These are phyloP conservation scores for Globisporangium sylvaticum DNA, from an alignment of 352 stramenopile genomes.

Conservation along the genomic window DNA sequence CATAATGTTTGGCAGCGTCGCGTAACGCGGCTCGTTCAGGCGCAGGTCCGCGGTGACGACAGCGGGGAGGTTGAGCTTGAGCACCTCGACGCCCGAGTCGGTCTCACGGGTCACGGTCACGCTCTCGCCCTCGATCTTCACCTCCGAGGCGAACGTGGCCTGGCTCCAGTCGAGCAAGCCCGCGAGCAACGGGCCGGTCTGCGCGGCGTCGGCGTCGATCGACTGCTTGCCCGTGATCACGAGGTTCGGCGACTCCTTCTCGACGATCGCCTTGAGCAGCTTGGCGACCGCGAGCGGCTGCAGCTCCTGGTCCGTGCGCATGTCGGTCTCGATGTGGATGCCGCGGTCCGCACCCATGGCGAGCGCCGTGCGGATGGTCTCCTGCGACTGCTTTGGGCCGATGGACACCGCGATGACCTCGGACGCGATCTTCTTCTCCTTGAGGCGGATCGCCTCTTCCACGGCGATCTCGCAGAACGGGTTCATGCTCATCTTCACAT, in stretches of 20 bases:
- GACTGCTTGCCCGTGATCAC: constrained; percentile 98
- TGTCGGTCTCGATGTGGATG: constrained; percentile 96
- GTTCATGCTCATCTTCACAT: constrained; percentile 99
- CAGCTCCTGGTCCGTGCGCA: constrained; percentile 96
- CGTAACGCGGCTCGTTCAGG: constrained; percentile 98
- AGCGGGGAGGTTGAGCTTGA: constrained; percentile 89
- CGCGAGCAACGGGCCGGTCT: constrained; percentile 94
- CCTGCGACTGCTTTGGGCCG: constrained; percentile 95
- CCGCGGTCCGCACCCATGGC: constrained; percentile 94
- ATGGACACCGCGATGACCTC: constrained; percentile 97
- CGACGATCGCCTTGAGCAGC: constrained; percentile 93
- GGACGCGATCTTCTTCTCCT: constrained; percentile 95
- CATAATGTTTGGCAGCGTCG: constrained; percentile 99
- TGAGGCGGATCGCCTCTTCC: constrained; percentile 98
- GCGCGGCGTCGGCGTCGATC: constrained; percentile 82
- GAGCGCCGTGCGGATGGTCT: constrained; percentile 94
- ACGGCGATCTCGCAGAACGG: constrained; percentile 99
- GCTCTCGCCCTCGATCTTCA: constrained; percentile 61
- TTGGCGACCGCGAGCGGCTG: constrained; percentile 97
- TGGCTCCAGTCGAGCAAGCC: constrained; percentile 96
- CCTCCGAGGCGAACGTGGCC: constrained; percentile 95
- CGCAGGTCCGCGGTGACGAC: constrained; percentile 98
- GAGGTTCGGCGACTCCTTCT: constrained; percentile 91
- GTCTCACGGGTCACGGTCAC: constrained; percentile 93
- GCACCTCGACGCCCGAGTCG: constrained; percentile 89